Base-by-base conservation (phyloP, 2,329 filamentous ascomycete species). In the Neofusicoccum sp. region DNA sequence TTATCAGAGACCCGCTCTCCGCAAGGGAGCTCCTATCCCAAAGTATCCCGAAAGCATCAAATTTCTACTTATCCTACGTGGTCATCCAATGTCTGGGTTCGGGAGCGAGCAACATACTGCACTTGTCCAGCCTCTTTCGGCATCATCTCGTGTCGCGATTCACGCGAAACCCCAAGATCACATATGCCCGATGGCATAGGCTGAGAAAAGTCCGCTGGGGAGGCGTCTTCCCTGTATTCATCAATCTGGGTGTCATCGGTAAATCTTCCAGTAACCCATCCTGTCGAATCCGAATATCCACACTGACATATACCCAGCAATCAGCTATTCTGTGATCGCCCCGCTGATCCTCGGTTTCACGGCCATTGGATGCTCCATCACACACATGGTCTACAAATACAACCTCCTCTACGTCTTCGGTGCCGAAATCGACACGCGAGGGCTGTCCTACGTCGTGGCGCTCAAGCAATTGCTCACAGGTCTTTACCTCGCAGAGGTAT, bases 1-100 rank as follows among this genome's bases (percentile, higher is more conserved):
- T 94, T 11, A 81, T 89, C 5, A 76, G 85, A 36, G 83, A 91
- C 49, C 87, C 92, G 6, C 78, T 80, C 14, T 78, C 78, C 0
- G 85, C 87, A 3, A 86, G 91, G 0, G 83, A 83, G 41, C 85
- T 95, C 63, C 80, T 99, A 31, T 94, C 94, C 0, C 75, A 81
- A 8, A 95, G 93, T 65, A 80, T 99, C 4, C 95, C 95, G 1
- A 90, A 87, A 68, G 89, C 94, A 0, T 90, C 92, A 69, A 97
- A 97, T 73, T 99, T 98, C 77, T 99, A 98, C 81, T 98, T 98
- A 82, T 94, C 92, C 1, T 99, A 99, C 84, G 93, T 99, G 88
- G 89, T 97, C 73, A 87, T 99, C 7, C 95, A 98, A 71, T 92
- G 93, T 0, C 59, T 61, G 4, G 44, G 37, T 7, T 94, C 92